Evolutionary conservation across 257 asterid genomes (phyloP).

Genomic region (Anisodus acutangulus): DNA sequence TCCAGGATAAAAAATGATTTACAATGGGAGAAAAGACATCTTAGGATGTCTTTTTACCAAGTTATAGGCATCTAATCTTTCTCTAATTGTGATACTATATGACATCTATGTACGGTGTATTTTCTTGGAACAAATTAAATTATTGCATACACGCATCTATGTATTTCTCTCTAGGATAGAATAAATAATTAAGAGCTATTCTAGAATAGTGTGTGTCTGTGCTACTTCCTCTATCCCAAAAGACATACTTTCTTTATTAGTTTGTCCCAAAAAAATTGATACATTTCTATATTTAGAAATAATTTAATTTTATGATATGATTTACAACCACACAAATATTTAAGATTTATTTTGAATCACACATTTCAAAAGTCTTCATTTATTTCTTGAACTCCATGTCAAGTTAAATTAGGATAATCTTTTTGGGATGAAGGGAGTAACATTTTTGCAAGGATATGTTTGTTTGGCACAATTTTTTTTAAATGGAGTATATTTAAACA

Average conservation of each 20-base stretch:
- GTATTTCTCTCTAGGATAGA: background rate
- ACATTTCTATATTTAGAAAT: no score
- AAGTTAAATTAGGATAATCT: no score
- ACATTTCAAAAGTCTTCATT: no score
- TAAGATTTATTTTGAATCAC: no score
- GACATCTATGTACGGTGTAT: conserved; percentile 9
- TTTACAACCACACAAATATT: no score
- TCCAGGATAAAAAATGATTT: background rate
- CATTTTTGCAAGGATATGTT: background rate
- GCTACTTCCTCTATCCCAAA: background rate
- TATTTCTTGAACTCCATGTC: no score
- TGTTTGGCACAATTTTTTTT: background rate
- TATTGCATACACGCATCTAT: background rate
- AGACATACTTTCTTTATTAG: background rate
- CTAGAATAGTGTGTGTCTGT: background rate
- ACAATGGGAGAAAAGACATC: background rate
- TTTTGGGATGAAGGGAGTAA: no score
- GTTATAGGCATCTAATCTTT: background rate
- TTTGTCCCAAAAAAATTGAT: no score
- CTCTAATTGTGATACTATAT: background rate
- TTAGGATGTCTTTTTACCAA: conserved; percentile 23
- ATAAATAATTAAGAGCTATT: background rate
- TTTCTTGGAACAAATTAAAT: background rate
- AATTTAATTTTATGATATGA: no score
- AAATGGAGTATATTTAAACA: background rate